Conservation (phyloP, 2,329 filamentous ascomycete genomes). For the Leptoxyphium fumago region DNA sequence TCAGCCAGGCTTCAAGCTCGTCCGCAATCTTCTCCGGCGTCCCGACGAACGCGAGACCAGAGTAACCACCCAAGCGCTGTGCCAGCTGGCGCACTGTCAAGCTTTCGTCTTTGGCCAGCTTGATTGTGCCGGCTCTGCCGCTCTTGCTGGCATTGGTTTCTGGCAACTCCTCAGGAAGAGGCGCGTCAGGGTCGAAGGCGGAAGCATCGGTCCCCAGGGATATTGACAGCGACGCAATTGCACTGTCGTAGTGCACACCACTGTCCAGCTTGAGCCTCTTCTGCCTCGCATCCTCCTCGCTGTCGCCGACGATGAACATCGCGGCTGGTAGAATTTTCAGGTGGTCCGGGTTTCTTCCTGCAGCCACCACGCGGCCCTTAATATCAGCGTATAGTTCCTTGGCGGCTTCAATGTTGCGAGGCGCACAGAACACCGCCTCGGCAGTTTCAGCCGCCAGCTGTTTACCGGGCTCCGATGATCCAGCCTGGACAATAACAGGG, state of each 20-base stretch:
- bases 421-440: constrained; percentile 30
- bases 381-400: constrained; percentile 28
- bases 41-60: constrained; percentile 26
- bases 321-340: constrained; percentile 33
- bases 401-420: constrained; percentile 27
- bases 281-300: constrained; percentile 28
- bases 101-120: constrained; percentile 24
- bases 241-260: constrained; percentile 32
- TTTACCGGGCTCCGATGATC: constrained; percentile 31
- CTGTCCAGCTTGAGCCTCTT: constrained; percentile 28
- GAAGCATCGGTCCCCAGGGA: constrained; percentile 33
- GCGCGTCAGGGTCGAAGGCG: constrained; percentile 28
- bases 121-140: constrained; percentile 29
- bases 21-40: constrained; percentile 30
- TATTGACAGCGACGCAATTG: constrained; percentile 31
- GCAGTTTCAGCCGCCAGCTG: constrained; percentile 30
- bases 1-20: constrained; percentile 31
- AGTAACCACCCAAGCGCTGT: constrained; percentile 9
- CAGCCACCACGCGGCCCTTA: constrained; percentile 22
- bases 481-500: constrained; percentile 40
- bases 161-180: constrained; percentile 23
- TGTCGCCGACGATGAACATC: constrained; percentile 29
- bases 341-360: constrained; percentile 24
- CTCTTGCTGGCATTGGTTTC: constrained; percentile 31
- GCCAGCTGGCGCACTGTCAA: constrained; percentile 33